phyloP scores from a whole-genome alignment of 2,329 filamentous ascomycete species.

The Cladophialophora yegresii region DNA sequence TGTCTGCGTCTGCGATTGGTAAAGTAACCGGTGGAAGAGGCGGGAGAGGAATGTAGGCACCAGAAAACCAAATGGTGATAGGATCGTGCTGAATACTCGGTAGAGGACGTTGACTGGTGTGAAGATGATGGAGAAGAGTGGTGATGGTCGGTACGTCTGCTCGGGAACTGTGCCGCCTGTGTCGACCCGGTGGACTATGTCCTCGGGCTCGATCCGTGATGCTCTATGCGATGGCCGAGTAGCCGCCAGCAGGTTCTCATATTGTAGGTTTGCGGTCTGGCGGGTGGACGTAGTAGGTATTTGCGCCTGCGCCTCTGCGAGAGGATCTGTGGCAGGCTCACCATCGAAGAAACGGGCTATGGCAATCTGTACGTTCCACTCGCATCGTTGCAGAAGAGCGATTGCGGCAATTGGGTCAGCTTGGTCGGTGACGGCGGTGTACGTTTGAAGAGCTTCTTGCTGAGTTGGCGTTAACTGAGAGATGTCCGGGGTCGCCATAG shows the following conservation, averaged over 20 bases:
- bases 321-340: conserved; percentile 72
- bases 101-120: conserved; percentile 80
- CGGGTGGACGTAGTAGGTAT: conserved; percentile 64
- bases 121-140: conserved; percentile 75
- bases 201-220: conserved; percentile 24
- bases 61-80: conserved; percentile 78
- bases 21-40: conserved; percentile 74
- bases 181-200: conserved; percentile 62
- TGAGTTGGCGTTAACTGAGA: conserved; percentile 73
- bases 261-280: conserved; percentile 71
- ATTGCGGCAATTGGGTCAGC: conserved; percentile 69
- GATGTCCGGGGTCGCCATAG: conserved; percentile 56
- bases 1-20: conserved; percentile 54
- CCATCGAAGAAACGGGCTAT: conserved; percentile 98
- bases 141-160: conserved; percentile 68
- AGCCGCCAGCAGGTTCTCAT: conserved; percentile 55
- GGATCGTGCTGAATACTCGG: conserved; percentile 64
- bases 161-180: conserved; percentile 66
- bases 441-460: conserved; percentile 83
- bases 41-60: conserved; percentile 61
- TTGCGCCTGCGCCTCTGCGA: conserved; percentile 72
- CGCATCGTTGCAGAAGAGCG: conserved; percentile 75
- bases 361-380: conserved; percentile 98
- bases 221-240: conserved; percentile 38
- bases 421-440: conserved; percentile 83